These are phyloP conservation scores for Aplosporella prunicola DNA, from an alignment of 2,329 filamentous ascomycete species.

Conservation along the genomic window DNA sequence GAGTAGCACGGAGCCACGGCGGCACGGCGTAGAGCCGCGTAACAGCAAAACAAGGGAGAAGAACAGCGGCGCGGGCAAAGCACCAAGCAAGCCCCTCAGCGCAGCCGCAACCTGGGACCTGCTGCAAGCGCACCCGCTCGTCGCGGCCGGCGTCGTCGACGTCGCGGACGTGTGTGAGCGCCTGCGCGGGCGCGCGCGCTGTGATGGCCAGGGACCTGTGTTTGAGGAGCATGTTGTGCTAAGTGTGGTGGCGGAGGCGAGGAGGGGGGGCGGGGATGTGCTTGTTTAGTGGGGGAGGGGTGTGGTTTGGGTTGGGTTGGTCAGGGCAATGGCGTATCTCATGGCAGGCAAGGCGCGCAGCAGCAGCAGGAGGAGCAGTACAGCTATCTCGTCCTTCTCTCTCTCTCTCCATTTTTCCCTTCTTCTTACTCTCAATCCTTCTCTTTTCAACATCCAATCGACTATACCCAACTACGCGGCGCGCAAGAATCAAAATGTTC, in stretches of 20 bases:
- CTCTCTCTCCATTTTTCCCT: too few relatives aligned
- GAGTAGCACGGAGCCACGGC: too few relatives aligned
- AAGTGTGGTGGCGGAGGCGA: slow-evolving; percentile 64
- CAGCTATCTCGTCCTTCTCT: too few relatives aligned
- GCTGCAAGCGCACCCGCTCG: slow-evolving; percentile 72
- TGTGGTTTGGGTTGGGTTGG: not conserved
- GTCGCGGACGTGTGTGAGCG: slow-evolving; percentile 71
- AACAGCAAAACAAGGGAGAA: slow-evolving; percentile 54
- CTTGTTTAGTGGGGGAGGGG: slow-evolving; percentile 43
- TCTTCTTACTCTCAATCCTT: too few relatives aligned
- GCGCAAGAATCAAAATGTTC: too few relatives aligned
- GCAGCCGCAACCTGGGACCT: slow-evolving; percentile 81
- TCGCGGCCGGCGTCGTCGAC: slow-evolving; percentile 68
- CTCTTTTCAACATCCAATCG: too few relatives aligned
- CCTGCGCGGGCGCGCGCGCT: slow-evolving; percentile 64
- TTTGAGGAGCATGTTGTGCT: slow-evolving; percentile 70
- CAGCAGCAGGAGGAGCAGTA: too few relatives aligned
- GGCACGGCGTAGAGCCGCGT: not conserved
- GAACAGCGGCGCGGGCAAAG: slow-evolving; percentile 32
- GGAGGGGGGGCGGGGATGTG: slow-evolving; percentile 64
- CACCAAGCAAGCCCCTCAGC: slow-evolving; percentile 57
- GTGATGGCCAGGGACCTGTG: slow-evolving; percentile 77
- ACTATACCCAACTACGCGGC: too few relatives aligned
- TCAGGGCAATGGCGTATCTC: too few relatives aligned
- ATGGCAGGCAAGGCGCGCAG: too few relatives aligned